Evolutionary conservation across 2,329 filamentous ascomycete genomes (phyloP), one percentile per base, ranked within the genome.

Genomic region (Colletotrichum magnum): DNA sequence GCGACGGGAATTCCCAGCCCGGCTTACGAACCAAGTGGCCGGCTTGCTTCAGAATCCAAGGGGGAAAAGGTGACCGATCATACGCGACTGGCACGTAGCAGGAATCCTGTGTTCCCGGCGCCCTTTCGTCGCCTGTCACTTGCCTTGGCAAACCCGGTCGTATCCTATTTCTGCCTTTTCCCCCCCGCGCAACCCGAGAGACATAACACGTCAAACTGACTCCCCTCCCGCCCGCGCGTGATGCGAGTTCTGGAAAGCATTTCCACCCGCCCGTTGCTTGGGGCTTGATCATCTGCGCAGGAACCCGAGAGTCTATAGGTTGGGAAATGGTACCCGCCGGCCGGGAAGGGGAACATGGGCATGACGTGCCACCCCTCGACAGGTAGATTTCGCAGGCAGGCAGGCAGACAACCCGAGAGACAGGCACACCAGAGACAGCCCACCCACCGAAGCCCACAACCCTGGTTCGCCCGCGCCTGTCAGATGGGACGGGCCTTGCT

Each of bases 201-300:
- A 60, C 62, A 57, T 36, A 60, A 10, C 24, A 60, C 63, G 45
- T 57, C 50, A 52, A 61, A 47, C 18, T 67, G 43, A 16, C 24
- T 43, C 15, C 41, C 21, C 21, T 32, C 13, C 15, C 45, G 41
- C 61, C 51, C 39, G 67, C 67, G 69, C 61, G 61, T 69, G 60
- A 66, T 70, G 36, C 45, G 54, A 28, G 45, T 24, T 41, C 18
- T 9, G 16, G 10, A 32, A 39, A 52, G 26, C n/a, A 4, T 52
- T 61, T 36, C 24, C 45, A 58, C 36, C 32, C 28, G 48, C 41
- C 60, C 50, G 28, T 51, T 39, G 63, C 52, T 66, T 52, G 64
- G 64, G 58, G 64, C 10, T 66, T 74, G 73, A 73, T 77, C 75
- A 77, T 72, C 71, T 75, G 76, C 73, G 76, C 76, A 77, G 75